phyloP scores from a whole-genome alignment of 768 basidiomycete species.

The Galerina marginata region DNA sequence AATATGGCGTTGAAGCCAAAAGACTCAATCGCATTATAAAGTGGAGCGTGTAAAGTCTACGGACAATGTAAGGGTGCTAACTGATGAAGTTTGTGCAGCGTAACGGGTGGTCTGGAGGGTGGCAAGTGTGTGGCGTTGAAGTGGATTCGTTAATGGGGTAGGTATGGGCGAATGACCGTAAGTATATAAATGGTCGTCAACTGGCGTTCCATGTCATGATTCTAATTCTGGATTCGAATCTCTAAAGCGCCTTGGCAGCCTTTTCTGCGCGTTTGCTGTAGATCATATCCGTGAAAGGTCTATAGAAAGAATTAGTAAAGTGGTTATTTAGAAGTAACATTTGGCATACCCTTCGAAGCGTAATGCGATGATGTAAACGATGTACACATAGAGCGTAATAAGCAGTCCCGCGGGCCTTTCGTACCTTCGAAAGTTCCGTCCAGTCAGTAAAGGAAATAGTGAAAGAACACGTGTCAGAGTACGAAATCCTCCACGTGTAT shows the following conservation, averaged over 20 bases:
- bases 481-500: neutral
- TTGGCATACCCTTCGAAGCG: conserved; percentile 84
- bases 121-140: neutral
- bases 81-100: conserved; percentile 1
- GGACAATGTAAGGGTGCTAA: neutral
- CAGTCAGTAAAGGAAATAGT: conserved; percentile 2
- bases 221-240: neutral
- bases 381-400: conserved; percentile 80
- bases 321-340: neutral
- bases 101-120: neutral
- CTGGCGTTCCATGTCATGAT: too few species aligned
- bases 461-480: neutral
- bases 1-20: conserved; percentile 21
- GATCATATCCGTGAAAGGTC: conserved; percentile 85
- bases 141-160: neutral
- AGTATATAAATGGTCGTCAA: neutral
- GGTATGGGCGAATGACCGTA: conserved; percentile 8
- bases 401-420: conserved; percentile 85
- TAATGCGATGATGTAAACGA: conserved; percentile 85
- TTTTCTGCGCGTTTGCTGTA: conserved; percentile 62
- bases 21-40: conserved; percentile 18
- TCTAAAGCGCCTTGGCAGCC: conserved; percentile 30
- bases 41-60: conserved; percentile 18
- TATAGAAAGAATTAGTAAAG: conserved; percentile 24
- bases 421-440: conserved; percentile 54